Base-by-base conservation (phyloP, 2,329 filamentous ascomycete species). In the Xylariales sp. region DNA sequence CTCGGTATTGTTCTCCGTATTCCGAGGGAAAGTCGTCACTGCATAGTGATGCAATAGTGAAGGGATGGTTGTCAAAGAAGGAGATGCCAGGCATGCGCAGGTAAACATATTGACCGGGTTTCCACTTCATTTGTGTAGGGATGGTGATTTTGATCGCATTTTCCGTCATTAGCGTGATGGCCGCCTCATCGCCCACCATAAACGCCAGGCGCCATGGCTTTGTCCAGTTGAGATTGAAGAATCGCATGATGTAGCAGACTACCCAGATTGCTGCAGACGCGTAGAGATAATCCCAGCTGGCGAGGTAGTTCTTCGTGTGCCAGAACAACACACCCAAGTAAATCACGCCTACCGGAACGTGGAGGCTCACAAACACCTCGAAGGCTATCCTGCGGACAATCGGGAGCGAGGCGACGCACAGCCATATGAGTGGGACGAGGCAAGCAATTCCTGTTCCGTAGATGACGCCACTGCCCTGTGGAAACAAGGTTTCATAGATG, bases 61-160 rank as follows among this genome's bases (percentile, higher is more conserved):
- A 97, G 0, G 91, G 91, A 52, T 97, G 93, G 50, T 95, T 96
- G 49, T 95, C 88, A 41, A 96, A 81, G 2, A 94, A 61, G 0
- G 89, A 90, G 49, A 97, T 89, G 2, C 88, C 88, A 0, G 91
- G 91, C 83, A 97, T 95, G 37, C 91, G 81, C 15, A 97, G 72
- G 57, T 96, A 97, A 14, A 96, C 85, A 51, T 94, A 96, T 61
- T 97, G 93, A 5, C 91, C 93, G 1, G 91, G 89, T 55, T 81
- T 83, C 91, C 91, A 97, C 45, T 79, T 83, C 75, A 94, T 86
- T 60, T 91, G 88, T 0, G 91, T 96, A 1, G 91, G 89, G 35
- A 97, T 85, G 0, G 91, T 96, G 49, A 97, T 78, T 60, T 96
- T 96, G 65, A 97, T 83, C n/a, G 88, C 88, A 54, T 94, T 91